These are phyloP conservation scores for Didymella arachidicola DNA, from an alignment of 2,329 filamentous ascomycete genomes.

Conservation along the genomic window DNA sequence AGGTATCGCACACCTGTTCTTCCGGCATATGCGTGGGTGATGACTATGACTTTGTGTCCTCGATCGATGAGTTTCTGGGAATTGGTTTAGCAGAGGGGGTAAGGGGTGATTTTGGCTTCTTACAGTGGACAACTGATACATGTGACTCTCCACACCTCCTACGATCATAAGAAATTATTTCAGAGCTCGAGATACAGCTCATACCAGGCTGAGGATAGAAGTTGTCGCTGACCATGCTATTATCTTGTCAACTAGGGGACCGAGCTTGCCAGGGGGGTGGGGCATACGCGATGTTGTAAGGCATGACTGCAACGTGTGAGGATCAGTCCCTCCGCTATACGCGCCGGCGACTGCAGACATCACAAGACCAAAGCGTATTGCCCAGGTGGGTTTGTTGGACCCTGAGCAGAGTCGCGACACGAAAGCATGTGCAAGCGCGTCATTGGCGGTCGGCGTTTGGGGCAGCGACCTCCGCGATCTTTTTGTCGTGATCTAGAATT, in stretches of 20 bases:
- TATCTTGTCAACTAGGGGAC: constrained; percentile 19
- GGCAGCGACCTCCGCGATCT: constrained; percentile 19
- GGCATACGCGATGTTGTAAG: constrained; percentile 73
- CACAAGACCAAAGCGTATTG: constrained; percentile 17
- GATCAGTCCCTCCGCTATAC: constrained; percentile 28
- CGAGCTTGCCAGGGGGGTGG: not conserved
- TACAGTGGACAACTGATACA: constrained; percentile 90
- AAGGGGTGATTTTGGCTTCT: constrained; percentile 23
- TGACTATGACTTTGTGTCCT: constrained; percentile 96
- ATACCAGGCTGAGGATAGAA: constrained; percentile 93
- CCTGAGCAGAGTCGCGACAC: constrained; percentile 8
- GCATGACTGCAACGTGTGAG: constrained; percentile 57
- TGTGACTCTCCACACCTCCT: constrained; percentile 95
- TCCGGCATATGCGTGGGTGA: constrained; percentile 93
- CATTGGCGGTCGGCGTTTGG: constrained; percentile 37
- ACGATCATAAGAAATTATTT: constrained; percentile 29
- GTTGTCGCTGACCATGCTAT: constrained; percentile 95
- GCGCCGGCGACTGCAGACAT: constrained; percentile 28
- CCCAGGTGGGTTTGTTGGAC: not conserved
- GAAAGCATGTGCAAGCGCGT: constrained; percentile 23
- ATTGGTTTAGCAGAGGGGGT: constrained; percentile 24
- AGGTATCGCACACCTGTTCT: constrained; percentile 92
- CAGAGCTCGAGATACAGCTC: constrained; percentile 17
- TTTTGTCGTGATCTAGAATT: constrained; percentile 21
- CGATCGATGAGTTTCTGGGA: constrained; percentile 88